Evolutionary conservation across 2,329 filamentous ascomycete genomes (phyloP).

Genomic region (Simplicillium aogashimaense): DNA sequence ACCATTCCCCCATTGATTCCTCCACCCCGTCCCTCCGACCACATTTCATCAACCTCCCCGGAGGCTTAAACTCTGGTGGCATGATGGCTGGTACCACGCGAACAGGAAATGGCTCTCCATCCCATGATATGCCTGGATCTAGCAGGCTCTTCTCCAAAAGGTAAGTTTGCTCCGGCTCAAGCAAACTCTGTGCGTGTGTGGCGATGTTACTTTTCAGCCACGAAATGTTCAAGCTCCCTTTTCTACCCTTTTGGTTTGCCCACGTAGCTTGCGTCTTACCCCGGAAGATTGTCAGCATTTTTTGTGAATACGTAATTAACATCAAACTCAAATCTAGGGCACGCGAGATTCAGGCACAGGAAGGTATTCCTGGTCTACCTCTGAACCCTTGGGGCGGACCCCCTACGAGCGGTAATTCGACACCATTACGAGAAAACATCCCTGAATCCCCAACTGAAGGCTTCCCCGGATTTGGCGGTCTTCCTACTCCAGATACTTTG

Average conservation of each 20-base stretch:
- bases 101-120: conserved; percentile 90
- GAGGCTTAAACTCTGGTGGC: conserved; percentile 45
- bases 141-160: conserved; percentile 82
- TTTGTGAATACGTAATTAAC: too few species aligned
- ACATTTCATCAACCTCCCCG: conserved; percentile 56
- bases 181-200: conserved; percentile 6
- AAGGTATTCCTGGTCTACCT: conserved; percentile 64
- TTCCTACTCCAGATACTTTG: conserved; percentile 55
- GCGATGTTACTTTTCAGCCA: too few species aligned
- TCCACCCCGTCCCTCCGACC: conserved; percentile 56
- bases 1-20: conserved; percentile 71
- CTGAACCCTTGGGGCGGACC: conserved; percentile 85
- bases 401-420: conserved; percentile 92
- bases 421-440: conserved; percentile 91
- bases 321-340: conserved; percentile 44
- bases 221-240: conserved; percentile 1
- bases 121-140: conserved; percentile 71
- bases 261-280: too few species aligned
- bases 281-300: too few species aligned
- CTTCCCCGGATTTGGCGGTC: conserved; percentile 79
- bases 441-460: conserved; percentile 94
- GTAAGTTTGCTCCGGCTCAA: conserved; percentile 40
- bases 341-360: conserved; percentile 93
- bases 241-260: conserved; percentile 2
- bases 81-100: conserved; percentile 54